Evolutionary conservation across 179 eudicot species (phyloP).

Genomic region (Beta macrorhiza): DNA sequence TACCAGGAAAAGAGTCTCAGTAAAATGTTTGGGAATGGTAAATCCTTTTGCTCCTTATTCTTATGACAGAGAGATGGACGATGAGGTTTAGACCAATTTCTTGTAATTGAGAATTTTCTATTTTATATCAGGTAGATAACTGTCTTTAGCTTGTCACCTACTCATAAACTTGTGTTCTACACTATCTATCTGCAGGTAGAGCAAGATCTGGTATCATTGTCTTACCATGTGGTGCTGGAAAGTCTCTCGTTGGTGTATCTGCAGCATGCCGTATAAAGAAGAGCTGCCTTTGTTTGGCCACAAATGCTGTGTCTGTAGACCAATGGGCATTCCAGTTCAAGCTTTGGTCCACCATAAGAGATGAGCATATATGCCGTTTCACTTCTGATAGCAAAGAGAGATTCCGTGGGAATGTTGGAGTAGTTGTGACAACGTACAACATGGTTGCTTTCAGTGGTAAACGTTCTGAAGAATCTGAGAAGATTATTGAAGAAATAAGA

Average conservation of each 20-base stretch:
- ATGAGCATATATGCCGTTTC: slow-evolving; percentile 90
- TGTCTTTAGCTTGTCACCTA: neutral
- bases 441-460: slow-evolving; percentile 99
- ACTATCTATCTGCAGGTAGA: slow-evolving; percentile 58
- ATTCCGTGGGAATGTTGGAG: slow-evolving; percentile 96
- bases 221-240: slow-evolving; percentile 98
- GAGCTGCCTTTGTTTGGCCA: slow-evolving; percentile 98
- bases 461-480: slow-evolving; percentile 98
- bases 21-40: slow-evolving; percentile 99
- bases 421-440: slow-evolving; percentile 95
- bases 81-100: slow-evolving; percentile 8
- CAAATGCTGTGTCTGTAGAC: slow-evolving; percentile 98
- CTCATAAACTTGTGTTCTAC: neutral
- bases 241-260: slow-evolving; percentile 97
- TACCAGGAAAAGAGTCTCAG: slow-evolving; percentile 98
- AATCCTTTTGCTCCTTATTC: slow-evolving; percentile 18
- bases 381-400: slow-evolving; percentile 98
- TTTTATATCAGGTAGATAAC: neutral
- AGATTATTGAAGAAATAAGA: slow-evolving; percentile 95
- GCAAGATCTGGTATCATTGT: slow-evolving; percentile 99
- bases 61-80: slow-evolving; percentile 1
- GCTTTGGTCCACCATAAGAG: slow-evolving; percentile 93
- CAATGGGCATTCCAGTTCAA: slow-evolving; percentile 99
- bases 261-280: slow-evolving; percentile 92
- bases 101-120: slow-evolving; percentile 4